Evolutionary conservation across 2,329 filamentous ascomycete species (phyloP), one percentile per base, ranked within the genome.

Genomic region (Geosmithia flava): DNA sequence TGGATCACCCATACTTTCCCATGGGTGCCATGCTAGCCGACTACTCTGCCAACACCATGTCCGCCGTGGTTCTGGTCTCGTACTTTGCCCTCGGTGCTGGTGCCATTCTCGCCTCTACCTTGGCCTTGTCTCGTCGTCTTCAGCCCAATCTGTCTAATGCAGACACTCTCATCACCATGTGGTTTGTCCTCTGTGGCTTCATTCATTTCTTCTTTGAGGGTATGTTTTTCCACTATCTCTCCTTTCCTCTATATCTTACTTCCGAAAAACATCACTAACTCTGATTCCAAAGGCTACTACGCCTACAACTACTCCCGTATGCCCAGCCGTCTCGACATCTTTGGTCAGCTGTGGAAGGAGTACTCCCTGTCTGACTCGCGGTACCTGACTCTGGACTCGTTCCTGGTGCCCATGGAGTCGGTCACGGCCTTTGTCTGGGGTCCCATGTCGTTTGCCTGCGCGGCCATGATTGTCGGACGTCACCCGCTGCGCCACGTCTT

Each of bases 141-240:
- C 70, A 77, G 17, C 77, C 79, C 2, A 68, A 62, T 10, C 59
- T 87, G 47, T 66, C 69, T 33, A 62, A 56, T 7, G 61, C 60
- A 23, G 84, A 88, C 53, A 69, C 79, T 44, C 55, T 74, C 13
- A 76, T 75, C 4, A 76, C 83, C 20, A 64, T 87, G 64, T 91
- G 87, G 87, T 90, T 90, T 62, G 74, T 83, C 20, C 70, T 91
- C 15, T 86, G 83, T 73, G 76, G 67, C 61, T 75, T 54, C 52
- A 70, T 69, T 51, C 67, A 70, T 52, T 47, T 68, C 20, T 62
- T 68, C 53, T 65, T 72, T 40, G 69, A 73, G 55, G 66, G 63
- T 64, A 52, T 42, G 23, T 13, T 11, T 6, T 37, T 13, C 33
- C 23, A 27, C 39, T 48, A 27, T 33, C 37, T 23, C 10, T 44